Base-by-base conservation (phyloP, 768 basidiomycete species). In the Naganishia randhawae region DNA sequence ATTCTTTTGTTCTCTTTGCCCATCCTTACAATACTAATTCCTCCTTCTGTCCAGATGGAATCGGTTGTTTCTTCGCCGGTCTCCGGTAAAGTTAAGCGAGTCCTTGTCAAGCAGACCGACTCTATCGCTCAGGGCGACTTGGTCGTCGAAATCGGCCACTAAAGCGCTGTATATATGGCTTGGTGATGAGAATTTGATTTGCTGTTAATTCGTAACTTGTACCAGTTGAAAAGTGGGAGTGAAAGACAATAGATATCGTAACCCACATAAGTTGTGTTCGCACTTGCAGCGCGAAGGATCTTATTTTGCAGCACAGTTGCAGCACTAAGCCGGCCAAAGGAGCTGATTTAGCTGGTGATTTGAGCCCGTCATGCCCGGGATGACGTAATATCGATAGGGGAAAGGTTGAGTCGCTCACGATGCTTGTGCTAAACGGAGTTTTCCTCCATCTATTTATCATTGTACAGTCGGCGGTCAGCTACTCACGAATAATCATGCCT, bases 11-110 rank as follows among this genome's bases (percentile, higher is more conserved):
- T 13, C 33, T 25, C 8, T 52, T n/a, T 29, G 7, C 2, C 2
- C 48, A 27, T 35, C 39, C 4, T 50, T 63, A 55, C 22, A 33
- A 57, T n/a, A 50, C 70, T 71, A 69, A 75, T 69, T 22, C 45
- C 39, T 64, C 63, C 71, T 54, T 71, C 75, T 27, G 71, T 73
- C 73, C 75, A 94, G 92, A 97, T 98, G 95, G 95, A 99, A 83
- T 92, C 91, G 71, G 88, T 91, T 71, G 92, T 98, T 52, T 95
- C 92, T 33, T 90, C 93, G 32, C 94, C 96, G 29, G 95, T 98
- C 50, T 93, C 93, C 61, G 96, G 96, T 50, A 92, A 93, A 80
- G 85, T 98, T 82, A 93, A 92, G 82, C 89, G 95, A 48, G 91
- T 99, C 32, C 86, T 88, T 62, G 92, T 97, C 63, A 86, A 87